Base-by-base conservation (phyloP, 371 early-diverging fungal genomes). In the Smittium culicis region DNA sequence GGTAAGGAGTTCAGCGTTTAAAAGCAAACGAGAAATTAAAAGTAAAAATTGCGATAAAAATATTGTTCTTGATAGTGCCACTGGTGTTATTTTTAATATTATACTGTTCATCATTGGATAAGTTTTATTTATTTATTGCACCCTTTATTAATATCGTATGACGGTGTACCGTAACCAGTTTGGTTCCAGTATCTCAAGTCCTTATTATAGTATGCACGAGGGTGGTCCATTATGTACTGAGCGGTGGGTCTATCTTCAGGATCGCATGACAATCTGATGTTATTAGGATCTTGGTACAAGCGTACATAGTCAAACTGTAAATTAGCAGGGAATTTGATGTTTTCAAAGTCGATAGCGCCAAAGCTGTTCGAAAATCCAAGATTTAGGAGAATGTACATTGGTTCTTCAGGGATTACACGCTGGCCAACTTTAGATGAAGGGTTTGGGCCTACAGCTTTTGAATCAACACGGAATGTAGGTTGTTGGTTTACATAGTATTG, bases 241-340 rank as follows among this genome's bases (percentile, higher is more conserved):
- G 75, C 72, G 0, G 82, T 82, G 16, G 82, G 82, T 30, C 72
- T 65, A 64, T 79, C 79, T 2, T 69, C 66, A n/a, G 82, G 82
- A 60, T 80, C 80, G 67, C 82, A 82, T 34, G 81, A 79, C 24
- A 81, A 68, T 34, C 71, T 71, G 58, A 79, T 79, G 35, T 77
- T 71, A 61, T 82, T 78, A 2, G 81, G 80, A 30, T 79, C 76
- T 45, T 82, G 82, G 73, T 79, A 82, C 29, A 82, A 71, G 1
- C 82, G 77, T 16, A 82, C 70, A 62, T 82, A 82, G 73, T 82
- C 82, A 27, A 82, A 61, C 56, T 77, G 72, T 75, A 82, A 77
- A 35, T 72, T 66, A n/a, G 77, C 76, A 1, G 82, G 82, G 67
- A 78, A 75, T 8, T 55, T 34, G 17, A 82, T 67, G 27, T 72